Base-by-base conservation (phyloP, 305 asterid genomes). In the Rubia tinctorum region DNA sequence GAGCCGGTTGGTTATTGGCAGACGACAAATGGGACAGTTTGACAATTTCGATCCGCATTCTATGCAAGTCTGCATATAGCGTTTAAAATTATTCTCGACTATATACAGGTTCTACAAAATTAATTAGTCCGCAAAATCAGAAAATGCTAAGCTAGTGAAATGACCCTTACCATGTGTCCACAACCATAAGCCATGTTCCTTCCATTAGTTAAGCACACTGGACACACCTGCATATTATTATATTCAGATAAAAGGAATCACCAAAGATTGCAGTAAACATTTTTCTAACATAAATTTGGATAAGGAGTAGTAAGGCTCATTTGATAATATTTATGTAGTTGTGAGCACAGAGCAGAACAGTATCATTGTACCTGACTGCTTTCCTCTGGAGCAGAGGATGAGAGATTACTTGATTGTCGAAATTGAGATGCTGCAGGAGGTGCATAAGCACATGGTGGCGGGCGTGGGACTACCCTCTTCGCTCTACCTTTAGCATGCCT, bases 141-240 rank as follows among this genome's bases (percentile, higher is more conserved):
- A 64, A 34, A 4, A 71, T 37, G 62, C 65, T n/a, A 51, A 64
- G 75, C 63, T 51, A 20, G 20, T 20, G 55, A 65, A 30, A n/a
- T 59, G 69, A 60, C 75, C 64, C 85, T 84, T 76, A 88, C 96
- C 96, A 83, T 83, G 78, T 91, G 95, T 76, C 97, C 97, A 64
- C 97, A 91, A 63, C 86, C 84, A 72, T 90, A 90, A 72, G 97
- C 96, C 90, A 80, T 51, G 74, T 91, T 91, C 81, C 85, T 90
- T 66, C 61, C 73, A 51, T 83, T 83, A 63, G 86, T 84, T 49
- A 90, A 78, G 88, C 96, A 91, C 79, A 91, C 81, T 13, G 97
- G 95, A 73, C 97, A 91, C 49, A 37, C 85, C 97, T 88, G 79
- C 82, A 79, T 75, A 30, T 30, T 71, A 68, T 74, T 18, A 77